Conservation (phyloP, 768 basidiomycete genomes). For the Boletus pseudo-olivaceus region DNA sequence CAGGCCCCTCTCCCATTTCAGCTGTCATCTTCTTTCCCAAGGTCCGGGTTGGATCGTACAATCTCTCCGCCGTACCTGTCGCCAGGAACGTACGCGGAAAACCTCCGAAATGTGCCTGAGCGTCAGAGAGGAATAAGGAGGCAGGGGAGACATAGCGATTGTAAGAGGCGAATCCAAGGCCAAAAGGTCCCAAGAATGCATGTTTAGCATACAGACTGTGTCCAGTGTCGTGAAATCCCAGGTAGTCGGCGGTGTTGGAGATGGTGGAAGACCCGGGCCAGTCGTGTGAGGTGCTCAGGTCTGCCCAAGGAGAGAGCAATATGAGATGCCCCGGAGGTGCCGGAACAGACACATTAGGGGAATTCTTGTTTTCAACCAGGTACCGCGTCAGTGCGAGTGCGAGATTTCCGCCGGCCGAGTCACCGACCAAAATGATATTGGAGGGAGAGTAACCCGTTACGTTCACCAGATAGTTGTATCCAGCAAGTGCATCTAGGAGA, state of each 20-base stretch:
- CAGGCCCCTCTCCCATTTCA: conserved; percentile 40
- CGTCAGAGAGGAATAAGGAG: conserved; percentile 35
- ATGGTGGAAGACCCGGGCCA: conserved; percentile 37
- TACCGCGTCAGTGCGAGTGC: conserved; percentile 61
- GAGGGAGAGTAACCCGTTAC: conserved; percentile 52
- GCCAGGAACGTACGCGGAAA: conserved; percentile 62
- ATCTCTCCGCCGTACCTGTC: conserved; percentile 53
- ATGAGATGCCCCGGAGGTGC: conserved; percentile 46
- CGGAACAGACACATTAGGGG: conserved; percentile 33
- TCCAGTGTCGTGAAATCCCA: conserved; percentile 5
- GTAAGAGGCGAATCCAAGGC: conserved; percentile 39
- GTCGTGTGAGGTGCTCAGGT: conserved; percentile 40
- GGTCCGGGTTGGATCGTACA: conserved; percentile 50
- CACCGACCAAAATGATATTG: conserved; percentile 66
- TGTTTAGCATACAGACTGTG: conserved; percentile 32
- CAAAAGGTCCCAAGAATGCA: conserved; percentile 49
- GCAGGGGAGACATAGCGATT: conserved; percentile 62
- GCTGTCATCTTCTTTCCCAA: conserved; percentile 46
- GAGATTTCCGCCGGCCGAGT: conserved; percentile 78
- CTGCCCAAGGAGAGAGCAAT: conserved; percentile 56
- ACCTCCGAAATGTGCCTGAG: conserved; percentile 43
- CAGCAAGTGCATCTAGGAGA: conserved; percentile 69
- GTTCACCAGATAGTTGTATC: conserved; percentile 67
- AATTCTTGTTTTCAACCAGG: conserved; percentile 46
- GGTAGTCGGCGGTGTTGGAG: conserved; percentile 34